Base-by-base conservation (phyloP, 2,329 filamentous ascomycete species). In the Beauveria scarabaeidicola region DNA sequence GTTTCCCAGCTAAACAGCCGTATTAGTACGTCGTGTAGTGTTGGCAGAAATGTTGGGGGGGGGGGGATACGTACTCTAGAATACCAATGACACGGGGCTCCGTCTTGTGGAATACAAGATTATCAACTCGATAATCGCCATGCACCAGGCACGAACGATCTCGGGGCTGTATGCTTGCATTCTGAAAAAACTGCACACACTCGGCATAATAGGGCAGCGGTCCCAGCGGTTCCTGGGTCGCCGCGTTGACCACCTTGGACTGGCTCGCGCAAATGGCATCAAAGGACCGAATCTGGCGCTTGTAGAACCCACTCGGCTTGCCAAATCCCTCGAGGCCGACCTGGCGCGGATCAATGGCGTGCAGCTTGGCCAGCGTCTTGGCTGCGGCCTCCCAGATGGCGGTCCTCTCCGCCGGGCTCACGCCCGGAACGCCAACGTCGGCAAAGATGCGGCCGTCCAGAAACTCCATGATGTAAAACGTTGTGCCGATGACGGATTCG, bases 391-490 rank as follows among this genome's bases (percentile, higher is more conserved):
- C 82, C 91, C 91, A 96, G 83, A 95, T 87, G 67, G 82, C 81
- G 13, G 74, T 82, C 61, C 91, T 81, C 63, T 93, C 85, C 44
- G 78, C 77, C 0, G 86, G 74, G n/a, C 79, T 79, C 6, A 89
- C 81, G 17, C 77, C 86, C 2, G 89, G 90, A 66, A 96, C 84
- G 23, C 84, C 77, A 27, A 89, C 85, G 73, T 96, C 89, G 66
- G 90, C 88, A 69, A 96, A 89, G 74, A 95, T 93, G 66, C 91
- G 84, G 32, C 91, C 91, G 67, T 93, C 87, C 60, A 96, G 78
- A 72, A 91, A 96, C 69, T 89, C 85, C 91, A 96, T 96, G 68
- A 96, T 86, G 75, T 96, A 96, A 74, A 96, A 96, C 13, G 90
- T 81, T 4, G 90, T 96, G 46, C 90, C 91, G 63, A 96, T 78